Evolutionary conservation across 345 rosid genomes (phyloP).

Genomic region (Aegle marmelos): DNA sequence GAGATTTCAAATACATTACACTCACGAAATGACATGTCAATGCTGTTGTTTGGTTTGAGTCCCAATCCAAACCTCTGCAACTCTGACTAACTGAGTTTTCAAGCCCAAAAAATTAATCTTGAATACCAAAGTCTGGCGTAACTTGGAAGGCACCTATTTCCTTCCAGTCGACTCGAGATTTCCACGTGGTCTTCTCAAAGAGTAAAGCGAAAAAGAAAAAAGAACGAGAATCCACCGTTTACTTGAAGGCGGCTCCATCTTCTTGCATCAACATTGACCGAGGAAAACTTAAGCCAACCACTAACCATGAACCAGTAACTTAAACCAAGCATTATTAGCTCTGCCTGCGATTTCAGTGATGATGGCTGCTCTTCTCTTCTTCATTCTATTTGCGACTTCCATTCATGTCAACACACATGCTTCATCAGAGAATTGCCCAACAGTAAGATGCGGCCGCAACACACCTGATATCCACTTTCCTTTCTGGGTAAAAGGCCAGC

Average conservation of each 20-base stretch:
- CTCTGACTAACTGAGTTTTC: no score
- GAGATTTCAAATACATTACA: not conserved
- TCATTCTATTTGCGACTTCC: slow-evolving; percentile 22
- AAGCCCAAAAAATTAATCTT: not conserved
- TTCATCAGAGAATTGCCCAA: slow-evolving; percentile 9
- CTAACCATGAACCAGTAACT: not conserved
- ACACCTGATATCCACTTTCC: slow-evolving; percentile 47
- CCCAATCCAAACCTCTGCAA: not conserved
- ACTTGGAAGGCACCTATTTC: slow-evolving; percentile 12
- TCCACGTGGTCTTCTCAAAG: not conserved
- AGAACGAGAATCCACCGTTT: not conserved
- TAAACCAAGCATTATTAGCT: not conserved
- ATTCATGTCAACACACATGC: slow-evolving; percentile 18
- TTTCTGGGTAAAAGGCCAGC: slow-evolving; percentile 28
- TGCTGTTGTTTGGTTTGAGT: not conserved
- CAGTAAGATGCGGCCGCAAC: slow-evolving; percentile 28
- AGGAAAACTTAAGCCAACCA: not conserved
- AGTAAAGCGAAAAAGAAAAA: not conserved
- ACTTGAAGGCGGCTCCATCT: slow-evolving; percentile 2
- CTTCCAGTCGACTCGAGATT: not conserved
- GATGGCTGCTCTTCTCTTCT: slow-evolving; percentile 23
- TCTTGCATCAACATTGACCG: not conserved
- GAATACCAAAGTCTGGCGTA: not conserved
- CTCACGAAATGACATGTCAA: not conserved
- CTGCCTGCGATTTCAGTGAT: not conserved